phyloP scores from a whole-genome alignment of 177 flowering plant species.

The Vitis hybrid region DNA sequence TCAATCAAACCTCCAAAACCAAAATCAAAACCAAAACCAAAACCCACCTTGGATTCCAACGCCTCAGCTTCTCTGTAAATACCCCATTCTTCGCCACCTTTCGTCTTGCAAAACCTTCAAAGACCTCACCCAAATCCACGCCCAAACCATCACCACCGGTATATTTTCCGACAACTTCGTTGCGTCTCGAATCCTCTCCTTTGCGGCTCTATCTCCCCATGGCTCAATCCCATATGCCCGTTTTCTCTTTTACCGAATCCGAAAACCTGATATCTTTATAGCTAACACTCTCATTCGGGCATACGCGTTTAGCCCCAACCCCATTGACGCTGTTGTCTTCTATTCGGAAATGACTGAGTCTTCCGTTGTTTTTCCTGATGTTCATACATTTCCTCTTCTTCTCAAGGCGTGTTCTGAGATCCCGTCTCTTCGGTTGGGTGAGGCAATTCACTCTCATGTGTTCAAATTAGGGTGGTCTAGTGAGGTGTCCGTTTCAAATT shows the following conservation, averaged over 20 bases:
- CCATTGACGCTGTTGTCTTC: conserved; percentile 21
- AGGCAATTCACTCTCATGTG: conserved; percentile 24
- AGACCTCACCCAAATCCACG: conserved; percentile 36
- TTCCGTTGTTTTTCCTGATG: conserved; percentile 18
- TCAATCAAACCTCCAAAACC: not conserved
- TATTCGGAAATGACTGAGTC: conserved; percentile 20
- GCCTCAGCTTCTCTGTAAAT: conserved; percentile 16
- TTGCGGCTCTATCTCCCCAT: conserved; percentile 30
- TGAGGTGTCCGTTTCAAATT: conserved; percentile 22
- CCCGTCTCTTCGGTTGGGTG: conserved; percentile 21
- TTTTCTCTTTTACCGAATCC: conserved; percentile 20
- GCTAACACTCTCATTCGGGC: conserved; percentile 27
- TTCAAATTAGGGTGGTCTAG: conserved; percentile 19
- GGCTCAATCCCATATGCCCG: conserved; percentile 31
- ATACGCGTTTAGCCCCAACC: conserved; percentile 18
- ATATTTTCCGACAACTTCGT: conserved; percentile 26
- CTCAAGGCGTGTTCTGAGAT: conserved; percentile 30
- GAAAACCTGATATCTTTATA: conserved; percentile 24
- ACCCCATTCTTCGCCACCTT: conserved; percentile 23
- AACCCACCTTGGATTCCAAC: conserved; percentile 24
- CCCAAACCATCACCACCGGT: conserved; percentile 31
- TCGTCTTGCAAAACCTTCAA: conserved; percentile 26
- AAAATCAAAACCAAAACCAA: conserved; percentile 11
- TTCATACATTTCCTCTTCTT: conserved; percentile 25
- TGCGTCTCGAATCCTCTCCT: conserved; percentile 30